These are phyloP conservation scores for Penicillium sp. DNA, from an alignment of 2,329 filamentous ascomycete genomes.

Conservation along the genomic window DNA sequence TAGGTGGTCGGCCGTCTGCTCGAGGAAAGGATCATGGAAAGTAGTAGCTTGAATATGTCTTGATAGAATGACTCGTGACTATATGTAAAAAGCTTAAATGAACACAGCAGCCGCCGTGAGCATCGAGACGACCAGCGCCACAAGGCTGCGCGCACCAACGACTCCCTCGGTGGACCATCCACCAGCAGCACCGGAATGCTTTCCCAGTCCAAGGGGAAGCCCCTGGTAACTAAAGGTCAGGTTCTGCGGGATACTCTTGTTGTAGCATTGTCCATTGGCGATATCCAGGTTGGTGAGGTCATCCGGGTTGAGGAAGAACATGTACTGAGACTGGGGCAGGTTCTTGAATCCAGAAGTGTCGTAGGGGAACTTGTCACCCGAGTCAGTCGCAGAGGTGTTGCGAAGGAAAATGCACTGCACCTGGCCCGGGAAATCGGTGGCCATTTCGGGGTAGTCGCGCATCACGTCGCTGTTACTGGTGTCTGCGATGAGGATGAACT, in stretches of 20 bases:
- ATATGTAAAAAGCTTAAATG: neutral
- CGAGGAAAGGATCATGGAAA: too few relatives aligned
- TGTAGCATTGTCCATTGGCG: conserved; percentile 67
- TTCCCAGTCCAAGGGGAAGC: conserved; percentile 19
- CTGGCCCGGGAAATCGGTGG: conserved; percentile 66
- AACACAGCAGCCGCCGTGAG: neutral
- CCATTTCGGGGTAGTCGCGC: conserved; percentile 61
- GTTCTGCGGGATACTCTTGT: conserved; percentile 67
- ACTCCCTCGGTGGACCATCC: conserved; percentile 1
- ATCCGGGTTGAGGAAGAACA: conserved; percentile 76
- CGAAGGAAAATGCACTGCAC: conserved; percentile 77
- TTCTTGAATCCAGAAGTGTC: conserved; percentile 71
- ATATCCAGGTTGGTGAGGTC: conserved; percentile 69
- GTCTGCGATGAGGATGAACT: conserved; percentile 75
- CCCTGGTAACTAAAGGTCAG: conserved; percentile 70
- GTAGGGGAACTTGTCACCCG: conserved; percentile 70
- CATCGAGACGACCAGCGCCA: neutral
- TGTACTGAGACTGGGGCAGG: conserved; percentile 67
- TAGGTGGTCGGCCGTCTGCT: too few relatives aligned
- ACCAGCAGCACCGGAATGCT: conserved; percentile 20
- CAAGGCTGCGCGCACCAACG: neutral
- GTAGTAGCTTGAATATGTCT: neutral
- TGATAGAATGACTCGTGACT: neutral
- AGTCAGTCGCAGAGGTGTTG: conserved; percentile 72
- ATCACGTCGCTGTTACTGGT: conserved; percentile 78